These are phyloP conservation scores for Mycena haematopus DNA, from an alignment of 768 basidiomycete genomes.

Conservation along the genomic window DNA sequence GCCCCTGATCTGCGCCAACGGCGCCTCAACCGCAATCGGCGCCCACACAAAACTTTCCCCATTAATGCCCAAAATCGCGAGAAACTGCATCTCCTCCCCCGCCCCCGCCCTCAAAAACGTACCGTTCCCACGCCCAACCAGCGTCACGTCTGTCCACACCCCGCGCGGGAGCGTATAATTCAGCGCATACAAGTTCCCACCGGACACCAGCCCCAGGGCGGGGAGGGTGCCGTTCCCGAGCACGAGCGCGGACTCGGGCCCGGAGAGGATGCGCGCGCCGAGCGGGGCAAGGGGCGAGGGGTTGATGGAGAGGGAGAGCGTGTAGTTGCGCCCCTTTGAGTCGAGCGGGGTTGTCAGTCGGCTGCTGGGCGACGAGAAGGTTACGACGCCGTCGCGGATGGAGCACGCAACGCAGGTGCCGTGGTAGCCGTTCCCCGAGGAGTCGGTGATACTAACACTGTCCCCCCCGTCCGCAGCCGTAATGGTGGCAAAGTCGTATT, in stretches of 20 bases:
- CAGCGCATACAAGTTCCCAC: slow-evolving; percentile 24
- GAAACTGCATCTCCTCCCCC: slow-evolving; percentile 25
- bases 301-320: slow-evolving; percentile 29
- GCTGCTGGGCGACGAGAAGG: slow-evolving; percentile 22
- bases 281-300: slow-evolving; percentile 17
- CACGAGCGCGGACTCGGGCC: slow-evolving; percentile 26
- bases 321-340: slow-evolving; percentile 31
- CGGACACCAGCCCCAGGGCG: slow-evolving; percentile 21
- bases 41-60: slow-evolving; percentile 25
- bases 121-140: slow-evolving; percentile 27
- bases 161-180: slow-evolving; percentile 28
- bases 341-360: slow-evolving; percentile 25
- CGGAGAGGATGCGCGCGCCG: slow-evolving; percentile 23
- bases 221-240: slow-evolving; percentile 28
- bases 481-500: slow-evolving; percentile 15
- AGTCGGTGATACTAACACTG: slow-evolving; percentile 15
- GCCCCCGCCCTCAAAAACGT: slow-evolving; percentile 24
- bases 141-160: slow-evolving; percentile 20
- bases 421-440: slow-evolving; percentile 33
- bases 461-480: not conserved
- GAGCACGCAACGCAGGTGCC: slow-evolving; percentile 20
- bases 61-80: slow-evolving; percentile 25
- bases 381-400: slow-evolving; percentile 10
- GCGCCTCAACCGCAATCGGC: slow-evolving; percentile 29
- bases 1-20: slow-evolving; percentile 26